Evolutionary conservation across 2,329 filamentous ascomycete species (phyloP), one percentile per base, ranked within the genome.

Genomic region (Orbilia oligospora): DNA sequence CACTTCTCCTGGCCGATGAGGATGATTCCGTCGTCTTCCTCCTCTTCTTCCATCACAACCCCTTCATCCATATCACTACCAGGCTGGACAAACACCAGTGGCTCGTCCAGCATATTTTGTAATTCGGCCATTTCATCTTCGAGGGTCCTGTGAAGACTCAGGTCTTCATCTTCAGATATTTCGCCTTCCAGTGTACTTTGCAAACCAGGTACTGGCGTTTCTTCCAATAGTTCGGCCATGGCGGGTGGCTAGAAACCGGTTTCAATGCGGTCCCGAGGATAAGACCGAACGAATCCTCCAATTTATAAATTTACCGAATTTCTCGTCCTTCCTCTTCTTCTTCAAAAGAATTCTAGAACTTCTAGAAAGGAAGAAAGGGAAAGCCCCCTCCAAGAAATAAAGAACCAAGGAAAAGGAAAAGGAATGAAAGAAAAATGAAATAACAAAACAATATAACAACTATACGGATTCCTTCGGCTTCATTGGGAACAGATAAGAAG

Each of bases 1-100:
- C 73, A 77, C 63, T 77, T 77, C 20, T 77, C 73, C 49, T 77
- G 73, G 30, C 67, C 73, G 22, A 77, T 20, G 30, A 77, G 58
- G 24, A 44, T 66, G 38, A 71, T 70, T 6, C 61, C 66, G 30
- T 77, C 67, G 8, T 77, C 73, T 36, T 76, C 72, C 10, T 70
- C 55, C 18, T 67, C 61, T 8, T 68, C 67, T 14, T 77, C 73
- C 51, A 36, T 51, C 41, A 56, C 30, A n/a, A 65, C 58, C 0
- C 66, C 71, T 46, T 75, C 71, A 12, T 41, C 65, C 24, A 56
- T 51, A 10, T 65, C 56, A 20, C 44, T 56, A 20, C n/a, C 12
- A 14, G 61, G 41, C 16, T 56, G 49, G n/a, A 67, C 61, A 61
- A 73, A 73, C 18, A 73, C 70, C 1, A 73, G 56, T 30, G 70